Evolutionary conservation across 371 early-diverging fungal genomes (phyloP), one percentile per base, ranked within the genome.

Genomic region (Haplosporangium sp.): DNA sequence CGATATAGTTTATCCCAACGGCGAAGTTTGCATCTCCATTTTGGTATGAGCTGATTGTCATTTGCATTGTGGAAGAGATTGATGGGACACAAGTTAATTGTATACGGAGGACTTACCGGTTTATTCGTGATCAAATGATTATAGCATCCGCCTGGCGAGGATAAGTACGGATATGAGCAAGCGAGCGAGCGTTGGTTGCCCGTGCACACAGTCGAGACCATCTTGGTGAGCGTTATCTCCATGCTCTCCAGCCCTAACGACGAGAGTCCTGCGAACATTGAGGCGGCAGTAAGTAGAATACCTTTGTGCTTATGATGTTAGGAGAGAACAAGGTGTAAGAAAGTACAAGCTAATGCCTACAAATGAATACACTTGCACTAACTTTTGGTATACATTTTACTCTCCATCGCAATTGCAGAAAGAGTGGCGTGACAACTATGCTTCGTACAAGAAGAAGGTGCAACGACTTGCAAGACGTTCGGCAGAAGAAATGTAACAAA

Each of bases 221-320:
- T 98, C 76, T 77, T 96, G 47, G 61, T 96, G 23, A 90, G 91
- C 42, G 95, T 98, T 14, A 92, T 95, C 51, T 91, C 91, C 59
- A 94, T 98, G 91, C 83, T 98, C 20, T 91, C 92, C 6, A 91
- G 92, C 64, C 98, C 98, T n/a, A 98, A 98, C 82, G 94, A 92
- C 69, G 92, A 95, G 75, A 93, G 93, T 46, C 97, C 97, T 8
- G 98, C 96, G 12, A 96, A 96, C 77, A 84, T 95, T 41, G 95
- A 96, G 65, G 96, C 96, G 14, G 94, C 95, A 43, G 93, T 93
- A 86, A 84, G 88, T 75, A 14, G 13, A 16, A 50, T 29, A 29
- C 29, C 29, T 29, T 29, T 29, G 29, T 29, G 29, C 29, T 4
- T 29, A 29, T 29, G 29, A 4, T 29, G 29, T 29, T 29, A 29